phyloP scores from a whole-genome alignment of 2,329 filamentous ascomycete species.

The Ophiosphaerella herpotricha region DNA sequence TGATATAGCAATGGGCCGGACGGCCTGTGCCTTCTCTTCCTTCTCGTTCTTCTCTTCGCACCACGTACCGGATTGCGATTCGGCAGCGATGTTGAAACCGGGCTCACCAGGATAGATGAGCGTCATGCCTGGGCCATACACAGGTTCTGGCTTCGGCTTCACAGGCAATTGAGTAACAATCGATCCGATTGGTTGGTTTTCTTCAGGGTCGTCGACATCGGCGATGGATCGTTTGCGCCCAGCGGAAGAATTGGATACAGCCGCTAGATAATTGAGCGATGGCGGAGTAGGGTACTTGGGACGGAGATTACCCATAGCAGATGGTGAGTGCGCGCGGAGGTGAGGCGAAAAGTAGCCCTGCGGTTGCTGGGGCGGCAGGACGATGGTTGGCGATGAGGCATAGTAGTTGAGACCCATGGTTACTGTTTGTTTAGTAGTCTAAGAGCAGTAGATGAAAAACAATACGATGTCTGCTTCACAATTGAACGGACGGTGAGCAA shows the following conservation, averaged over 20 bases:
- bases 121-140: slow-evolving; percentile 74
- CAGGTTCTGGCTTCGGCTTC: slow-evolving; percentile 67
- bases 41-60: slow-evolving; percentile 67
- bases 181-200: slow-evolving; percentile 57
- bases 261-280: slow-evolving; percentile 51
- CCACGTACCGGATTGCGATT: slow-evolving; percentile 74
- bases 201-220: slow-evolving; percentile 75
- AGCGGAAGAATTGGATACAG: slow-evolving; percentile 51
- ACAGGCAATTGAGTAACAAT: slow-evolving; percentile 52
- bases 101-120: slow-evolving; percentile 67
- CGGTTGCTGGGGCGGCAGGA: slow-evolving; percentile 50
- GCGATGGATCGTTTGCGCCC: slow-evolving; percentile 78
- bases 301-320: slow-evolving; percentile 39
- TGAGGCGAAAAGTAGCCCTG: slow-evolving; percentile 43
- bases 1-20: slow-evolving; percentile 52
- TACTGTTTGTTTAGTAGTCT: slow-evolving; percentile 48
- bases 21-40: slow-evolving; percentile 52
- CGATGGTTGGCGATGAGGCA: slow-evolving; percentile 53
- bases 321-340: slow-evolving; percentile 41
- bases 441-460: slow-evolving; percentile 30
- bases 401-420: slow-evolving; percentile 53
- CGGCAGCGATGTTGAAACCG: slow-evolving; percentile 64
- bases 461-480: slow-evolving; percentile 41
- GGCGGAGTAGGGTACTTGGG: slow-evolving; percentile 49
- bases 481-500: slow-evolving; percentile 35